Evolutionary conservation across 139 green algal genomes (phyloP).

Genomic region (Penium margaritaceum): DNA sequence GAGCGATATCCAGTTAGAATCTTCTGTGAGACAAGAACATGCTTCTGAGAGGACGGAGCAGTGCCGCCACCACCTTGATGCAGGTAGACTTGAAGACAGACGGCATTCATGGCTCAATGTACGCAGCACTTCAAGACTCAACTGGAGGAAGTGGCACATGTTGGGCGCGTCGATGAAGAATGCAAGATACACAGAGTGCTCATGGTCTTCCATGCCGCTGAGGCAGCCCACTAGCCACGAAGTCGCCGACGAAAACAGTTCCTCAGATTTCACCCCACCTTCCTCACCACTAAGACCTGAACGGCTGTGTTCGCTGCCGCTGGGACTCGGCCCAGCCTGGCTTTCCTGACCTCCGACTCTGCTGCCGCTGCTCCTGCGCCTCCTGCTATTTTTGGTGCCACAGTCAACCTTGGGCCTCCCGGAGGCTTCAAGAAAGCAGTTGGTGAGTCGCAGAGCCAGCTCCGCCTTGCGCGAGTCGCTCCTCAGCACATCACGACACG

Average conservation of each 20-base stretch:
- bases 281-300: no score
- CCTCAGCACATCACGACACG: slow-evolving; percentile 18
- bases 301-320: no score
- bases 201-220: slow-evolving; percentile 18
- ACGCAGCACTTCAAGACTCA: no score
- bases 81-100: no score
- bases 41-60: no score
- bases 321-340: no score
- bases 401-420: slow-evolving; percentile 5
- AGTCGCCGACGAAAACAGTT: background rate
- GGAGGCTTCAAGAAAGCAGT: slow-evolving; percentile 28
- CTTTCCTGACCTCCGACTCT: no score
- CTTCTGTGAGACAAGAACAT: no score
- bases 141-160: slow-evolving; percentile 35
- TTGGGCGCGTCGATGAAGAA: slow-evolving; percentile 30
- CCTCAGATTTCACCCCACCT: background rate
- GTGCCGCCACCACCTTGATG: no score
- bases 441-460: slow-evolving; percentile 25
- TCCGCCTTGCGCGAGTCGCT: slow-evolving; percentile 23
- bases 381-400: background rate
- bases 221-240: no score
- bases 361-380: slow-evolving; percentile 3
- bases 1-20: no score
- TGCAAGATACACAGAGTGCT: slow-evolving; percentile 24
- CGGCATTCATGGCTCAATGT: no score